phyloP scores from a whole-genome alignment of 352 stramenopile genomes.

The Phytophthora sansomeana region DNA sequence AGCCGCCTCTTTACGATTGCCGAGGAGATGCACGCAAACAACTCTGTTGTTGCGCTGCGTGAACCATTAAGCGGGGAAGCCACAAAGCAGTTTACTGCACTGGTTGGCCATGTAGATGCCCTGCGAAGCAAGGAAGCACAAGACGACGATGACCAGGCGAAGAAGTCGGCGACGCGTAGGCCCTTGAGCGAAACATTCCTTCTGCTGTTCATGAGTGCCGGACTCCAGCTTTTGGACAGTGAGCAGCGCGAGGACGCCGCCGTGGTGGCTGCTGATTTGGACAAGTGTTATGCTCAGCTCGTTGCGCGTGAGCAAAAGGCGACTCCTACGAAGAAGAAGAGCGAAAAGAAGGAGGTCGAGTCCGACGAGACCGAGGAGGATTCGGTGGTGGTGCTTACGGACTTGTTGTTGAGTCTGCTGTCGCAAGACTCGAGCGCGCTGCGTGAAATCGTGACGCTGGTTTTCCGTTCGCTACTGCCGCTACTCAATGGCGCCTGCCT shows the following conservation, averaged over 20 bases:
- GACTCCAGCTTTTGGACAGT: constrained; percentile 75
- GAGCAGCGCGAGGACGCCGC: constrained; percentile 69
- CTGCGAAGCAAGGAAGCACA: constrained; percentile 46
- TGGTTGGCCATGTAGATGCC: constrained; percentile 41
- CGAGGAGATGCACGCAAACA: constrained; percentile 45
- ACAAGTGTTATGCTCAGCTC: constrained; percentile 75
- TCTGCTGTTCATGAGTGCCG: constrained; percentile 78
- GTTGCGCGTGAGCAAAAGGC: constrained; percentile 32
- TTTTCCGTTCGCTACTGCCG: constrained; percentile 79
- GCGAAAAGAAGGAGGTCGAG: constrained; percentile 42
- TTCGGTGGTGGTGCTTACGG: constrained; percentile 80
- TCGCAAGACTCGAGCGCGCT: constrained; percentile 85
- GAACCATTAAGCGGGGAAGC: constrained; percentile 51
- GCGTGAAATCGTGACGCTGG: constrained; percentile 84
- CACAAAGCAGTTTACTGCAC: constrained; percentile 17
- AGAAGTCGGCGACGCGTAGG: constrained; percentile 35
- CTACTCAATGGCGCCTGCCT: constrained; percentile 69
- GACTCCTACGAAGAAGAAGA: constrained; percentile 34
- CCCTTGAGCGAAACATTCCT: constrained; percentile 69
- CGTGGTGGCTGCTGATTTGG: constrained; percentile 67
- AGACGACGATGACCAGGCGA: constrained; percentile 35
- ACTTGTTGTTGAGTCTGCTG: constrained; percentile 85
- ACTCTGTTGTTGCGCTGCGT: constrained; percentile 37
- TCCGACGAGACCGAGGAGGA: constrained; percentile 42
- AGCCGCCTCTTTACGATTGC: constrained; percentile 54